Evolutionary conservation across 371 early-diverging fungal species (phyloP).

Genomic region (Rhizopus delemar): DNA sequence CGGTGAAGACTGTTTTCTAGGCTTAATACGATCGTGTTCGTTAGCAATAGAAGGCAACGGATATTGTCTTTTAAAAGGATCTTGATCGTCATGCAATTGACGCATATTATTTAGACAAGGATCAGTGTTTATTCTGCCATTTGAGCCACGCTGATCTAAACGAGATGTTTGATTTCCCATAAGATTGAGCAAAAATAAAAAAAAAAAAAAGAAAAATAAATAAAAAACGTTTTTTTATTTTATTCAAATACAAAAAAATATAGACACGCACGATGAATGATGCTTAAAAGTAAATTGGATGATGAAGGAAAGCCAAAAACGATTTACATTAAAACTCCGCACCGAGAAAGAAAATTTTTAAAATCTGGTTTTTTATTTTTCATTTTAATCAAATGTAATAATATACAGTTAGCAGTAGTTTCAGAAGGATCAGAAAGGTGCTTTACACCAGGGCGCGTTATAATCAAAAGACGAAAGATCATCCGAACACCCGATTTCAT

Average conservation of each 20-base stretch:
- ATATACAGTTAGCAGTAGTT: not conserved
- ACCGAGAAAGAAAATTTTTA: conserved; percentile 4
- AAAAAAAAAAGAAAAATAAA: not conserved
- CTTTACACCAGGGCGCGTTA: conserved; percentile 36
- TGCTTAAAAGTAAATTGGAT: not conserved
- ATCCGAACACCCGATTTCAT: conserved; percentile 52
- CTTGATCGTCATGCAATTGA: conserved; percentile 21
- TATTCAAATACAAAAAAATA: not conserved
- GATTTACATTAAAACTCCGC: conserved; percentile 4
- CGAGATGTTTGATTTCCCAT: conserved; percentile 48
- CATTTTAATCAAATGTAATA: not conserved
- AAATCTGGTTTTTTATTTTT: not conserved
- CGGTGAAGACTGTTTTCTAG: conserved; percentile 44
- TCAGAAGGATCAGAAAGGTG: conserved; percentile 37
- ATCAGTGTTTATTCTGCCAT: conserved; percentile 27
- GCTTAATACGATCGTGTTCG: conserved; percentile 32
- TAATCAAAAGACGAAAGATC: conserved; percentile 44
- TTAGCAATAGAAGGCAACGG: conserved; percentile 34
- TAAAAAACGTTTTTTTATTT: not conserved
- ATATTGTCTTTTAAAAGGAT: conserved; percentile 38
- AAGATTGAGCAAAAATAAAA: not conserved
- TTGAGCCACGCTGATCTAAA: conserved; percentile 25
- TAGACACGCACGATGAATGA: not conserved
- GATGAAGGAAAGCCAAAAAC: conserved; percentile 4
- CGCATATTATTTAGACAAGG: conserved; percentile 25